These are phyloP conservation scores for Coemansia sp. DNA, from an alignment of 192 early-diverging fungal species.

Conservation along the genomic window DNA sequence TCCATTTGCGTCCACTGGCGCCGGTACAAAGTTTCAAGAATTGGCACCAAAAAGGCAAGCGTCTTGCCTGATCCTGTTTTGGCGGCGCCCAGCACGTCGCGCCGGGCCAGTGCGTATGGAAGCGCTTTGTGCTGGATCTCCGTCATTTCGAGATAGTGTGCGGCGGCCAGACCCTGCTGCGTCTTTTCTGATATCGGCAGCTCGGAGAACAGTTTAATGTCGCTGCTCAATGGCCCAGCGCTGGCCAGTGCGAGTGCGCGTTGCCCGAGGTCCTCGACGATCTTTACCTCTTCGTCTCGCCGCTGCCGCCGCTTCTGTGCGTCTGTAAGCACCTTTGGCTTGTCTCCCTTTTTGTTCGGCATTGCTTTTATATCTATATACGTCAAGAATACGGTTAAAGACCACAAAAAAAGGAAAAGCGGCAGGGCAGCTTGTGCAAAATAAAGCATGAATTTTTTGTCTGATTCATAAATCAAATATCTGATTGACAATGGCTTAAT, in stretches of 20 bases:
- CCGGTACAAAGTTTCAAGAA: constrained; percentile 82
- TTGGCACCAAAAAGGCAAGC: constrained; percentile 71
- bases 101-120: constrained; percentile 63
- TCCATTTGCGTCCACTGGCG: constrained; percentile 78
- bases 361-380: not conserved
- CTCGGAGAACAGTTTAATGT: constrained; percentile 30
- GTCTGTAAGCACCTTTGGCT: constrained; percentile 8
- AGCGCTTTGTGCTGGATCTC: constrained; percentile 86
- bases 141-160: constrained; percentile 90
- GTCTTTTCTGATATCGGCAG: constrained; percentile 52
- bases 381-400: not conserved
- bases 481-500: constrained; percentile 4
- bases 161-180: constrained; percentile 66
- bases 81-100: constrained; percentile 80
- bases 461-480: not conserved
- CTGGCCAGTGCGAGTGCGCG: constrained; percentile 31
- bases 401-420: not conserved
- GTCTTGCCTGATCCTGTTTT: constrained; percentile 88
- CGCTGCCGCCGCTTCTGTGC: constrained; percentile 33
- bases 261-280: constrained; percentile 42
- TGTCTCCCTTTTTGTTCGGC: constrained; percentile 12
- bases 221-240: constrained; percentile 13
- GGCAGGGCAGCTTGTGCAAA: not conserved
- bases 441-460: constrained; percentile 5
- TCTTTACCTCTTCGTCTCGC: constrained; percentile 29